These are phyloP conservation scores for Rubroshorea leprosula DNA, from an alignment of 345 rosid species.

Conservation along the genomic window DNA sequence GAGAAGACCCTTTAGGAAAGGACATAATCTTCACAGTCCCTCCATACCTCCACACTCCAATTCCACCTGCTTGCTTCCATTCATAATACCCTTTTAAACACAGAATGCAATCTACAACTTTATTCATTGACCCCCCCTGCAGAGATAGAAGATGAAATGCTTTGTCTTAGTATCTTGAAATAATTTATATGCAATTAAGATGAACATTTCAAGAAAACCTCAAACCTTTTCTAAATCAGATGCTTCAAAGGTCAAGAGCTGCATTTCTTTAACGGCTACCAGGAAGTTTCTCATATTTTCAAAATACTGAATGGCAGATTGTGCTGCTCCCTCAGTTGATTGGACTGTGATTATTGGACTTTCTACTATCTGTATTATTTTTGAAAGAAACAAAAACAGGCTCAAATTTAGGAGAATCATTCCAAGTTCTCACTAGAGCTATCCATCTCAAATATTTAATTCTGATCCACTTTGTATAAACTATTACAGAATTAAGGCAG, in stretches of 20 bases:
- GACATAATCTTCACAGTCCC: constrained; percentile 88
- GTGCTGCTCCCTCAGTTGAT: constrained; percentile 88
- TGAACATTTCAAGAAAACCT: neutral
- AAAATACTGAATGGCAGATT: constrained; percentile 93
- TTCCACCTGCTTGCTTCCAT: constrained; percentile 94
- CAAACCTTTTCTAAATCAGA: constrained; percentile 88
- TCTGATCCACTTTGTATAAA: neutral
- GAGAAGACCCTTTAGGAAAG: constrained; percentile 62
- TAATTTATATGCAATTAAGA: neutral
- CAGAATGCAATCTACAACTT: constrained; percentile 95
- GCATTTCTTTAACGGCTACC: constrained; percentile 83
- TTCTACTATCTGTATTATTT: constrained; percentile 57
- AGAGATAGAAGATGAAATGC: neutral
- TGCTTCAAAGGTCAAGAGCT: constrained; percentile 93
- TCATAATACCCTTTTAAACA: constrained; percentile 90
- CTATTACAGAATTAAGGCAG: neutral
- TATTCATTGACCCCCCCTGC: constrained; percentile 91
- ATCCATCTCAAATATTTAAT: too few species aligned
- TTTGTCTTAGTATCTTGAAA: constrained; percentile 1
- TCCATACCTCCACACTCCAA: constrained; percentile 96
- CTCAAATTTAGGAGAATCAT: neutral
- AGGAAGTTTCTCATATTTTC: constrained; percentile 98
- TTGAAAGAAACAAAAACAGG: too few species aligned
- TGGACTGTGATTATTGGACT: constrained; percentile 63
- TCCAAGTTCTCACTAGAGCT: neutral